A percentile compares a stretch with the other conserved stretches of the same genome.
phyloP scores from a whole-genome alignment of 2,329 filamentous ascomycete species.

The Penicillium decumbens region DNA sequence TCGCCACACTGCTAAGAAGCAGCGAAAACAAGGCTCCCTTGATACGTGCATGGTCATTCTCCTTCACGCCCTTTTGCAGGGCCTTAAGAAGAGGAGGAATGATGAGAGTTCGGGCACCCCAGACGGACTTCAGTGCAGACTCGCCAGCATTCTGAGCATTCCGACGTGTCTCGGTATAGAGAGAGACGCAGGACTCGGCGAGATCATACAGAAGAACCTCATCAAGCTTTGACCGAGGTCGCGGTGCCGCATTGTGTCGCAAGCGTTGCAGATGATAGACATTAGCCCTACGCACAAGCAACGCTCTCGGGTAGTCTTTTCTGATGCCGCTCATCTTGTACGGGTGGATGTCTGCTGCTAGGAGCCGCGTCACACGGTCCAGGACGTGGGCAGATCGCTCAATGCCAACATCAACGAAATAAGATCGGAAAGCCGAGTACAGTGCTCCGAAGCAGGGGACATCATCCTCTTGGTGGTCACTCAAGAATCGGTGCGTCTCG shows the following conservation, averaged over 20 bases:
- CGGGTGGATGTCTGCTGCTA: slow-evolving; percentile 79
- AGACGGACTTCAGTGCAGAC: slow-evolving; percentile 84
- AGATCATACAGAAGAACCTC: slow-evolving; percentile 79
- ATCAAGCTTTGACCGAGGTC: slow-evolving; percentile 86
- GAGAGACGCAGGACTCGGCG: slow-evolving; percentile 80
- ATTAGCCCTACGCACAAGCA: slow-evolving; percentile 89
- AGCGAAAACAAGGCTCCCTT: slow-evolving; percentile 92
- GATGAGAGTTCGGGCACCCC: slow-evolving; percentile 80
- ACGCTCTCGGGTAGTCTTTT: slow-evolving; percentile 84
- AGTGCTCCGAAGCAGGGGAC: slow-evolving; percentile 91
- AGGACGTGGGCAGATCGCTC: slow-evolving; percentile 91
- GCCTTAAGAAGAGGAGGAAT: slow-evolving; percentile 80
- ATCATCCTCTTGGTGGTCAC: slow-evolving; percentile 83
- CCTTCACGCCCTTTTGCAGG: slow-evolving; percentile 71
- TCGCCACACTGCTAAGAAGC: slow-evolving; percentile 80
- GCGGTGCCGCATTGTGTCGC: slow-evolving; percentile 84
- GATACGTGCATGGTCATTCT: slow-evolving; percentile 81
- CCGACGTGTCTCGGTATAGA: slow-evolving; percentile 92
- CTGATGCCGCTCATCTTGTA: slow-evolving; percentile 92
- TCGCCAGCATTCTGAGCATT: slow-evolving; percentile 90
- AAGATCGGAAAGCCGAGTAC: slow-evolving; percentile 87
- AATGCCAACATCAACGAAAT: slow-evolving; percentile 97
- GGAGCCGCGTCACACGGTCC: slow-evolving; percentile 77
- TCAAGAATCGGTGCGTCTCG: slow-evolving; percentile 77
- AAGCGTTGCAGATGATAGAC: slow-evolving; percentile 93